phyloP scores from a whole-genome alignment of 352 stramenopile species.

The Pythium folliculosum region DNA sequence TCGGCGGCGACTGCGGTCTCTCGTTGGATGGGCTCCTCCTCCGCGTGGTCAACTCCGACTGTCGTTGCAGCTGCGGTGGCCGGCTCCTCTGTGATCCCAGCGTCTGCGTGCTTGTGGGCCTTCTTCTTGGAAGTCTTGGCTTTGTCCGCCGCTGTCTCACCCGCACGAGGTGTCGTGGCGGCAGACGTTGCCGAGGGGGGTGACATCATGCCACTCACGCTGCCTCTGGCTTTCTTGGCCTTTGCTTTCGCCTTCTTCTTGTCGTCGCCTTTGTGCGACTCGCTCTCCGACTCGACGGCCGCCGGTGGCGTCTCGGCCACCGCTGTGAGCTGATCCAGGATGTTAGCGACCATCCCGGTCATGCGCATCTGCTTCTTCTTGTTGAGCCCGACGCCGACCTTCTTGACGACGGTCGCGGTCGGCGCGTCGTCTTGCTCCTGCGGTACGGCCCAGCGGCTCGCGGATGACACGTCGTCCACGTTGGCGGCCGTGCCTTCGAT shows the following conservation, averaged over 20 bases:
- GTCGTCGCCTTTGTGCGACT: slow-evolving; percentile 16
- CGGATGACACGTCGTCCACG: slow-evolving; percentile 46
- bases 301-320: slow-evolving; percentile 11
- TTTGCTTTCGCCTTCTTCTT: slow-evolving; percentile 23
- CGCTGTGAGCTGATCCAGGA: slow-evolving; percentile 47
- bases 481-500: slow-evolving; percentile 74
- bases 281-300: slow-evolving; percentile 21
- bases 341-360: slow-evolving; percentile 62
- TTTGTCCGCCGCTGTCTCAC: background rate
- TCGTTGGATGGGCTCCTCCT: background rate
- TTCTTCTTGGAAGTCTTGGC: slow-evolving; percentile 12
- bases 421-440: slow-evolving; percentile 27
- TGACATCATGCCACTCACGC: background rate
- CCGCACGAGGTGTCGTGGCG: slow-evolving; percentile 7
- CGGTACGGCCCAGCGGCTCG: slow-evolving; percentile 51
- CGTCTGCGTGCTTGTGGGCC: background rate
- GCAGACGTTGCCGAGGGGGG: background rate
- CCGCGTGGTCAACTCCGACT: background rate
- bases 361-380: slow-evolving; percentile 56
- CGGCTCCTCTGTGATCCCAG: background rate
- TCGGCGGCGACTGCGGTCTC: background rate
- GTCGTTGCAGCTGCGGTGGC: background rate
- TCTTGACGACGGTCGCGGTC: slow-evolving; percentile 48
- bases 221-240: slow-evolving; percentile 14
- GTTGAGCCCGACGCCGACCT: slow-evolving; percentile 39